Base-by-base conservation (phyloP, 768 basidiomycete species). In the Lactarius hengduanensis region DNA sequence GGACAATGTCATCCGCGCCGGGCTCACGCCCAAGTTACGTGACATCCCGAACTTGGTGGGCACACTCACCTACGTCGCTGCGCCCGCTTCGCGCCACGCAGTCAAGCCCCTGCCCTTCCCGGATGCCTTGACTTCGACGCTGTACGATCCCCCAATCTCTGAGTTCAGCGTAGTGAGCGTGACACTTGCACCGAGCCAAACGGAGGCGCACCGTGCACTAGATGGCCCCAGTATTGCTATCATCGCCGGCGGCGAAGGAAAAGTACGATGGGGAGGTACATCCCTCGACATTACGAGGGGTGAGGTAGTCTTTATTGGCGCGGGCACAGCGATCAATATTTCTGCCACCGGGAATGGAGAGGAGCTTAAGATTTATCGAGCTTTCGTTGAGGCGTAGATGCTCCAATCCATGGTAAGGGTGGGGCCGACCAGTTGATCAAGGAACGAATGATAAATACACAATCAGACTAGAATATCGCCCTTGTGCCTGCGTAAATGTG, bases 1-100 rank as follows among this genome's bases (percentile, higher is more conserved):
- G 0, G 97, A 99, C 79, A 98, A 98, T 76, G 97, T 99, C 76
- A 96, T 99, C 70, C 92, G 97, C 38, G 97, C 97, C 8, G 97
- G 97, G 16, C 86, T 99, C 47, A 99, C 97, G 0, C 96, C 97
- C 2, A 99, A 99, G 78, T 83, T 93, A 38, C 89, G 97, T 61
- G 97, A 99, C 75, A 88, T 99, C 41, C 87, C 88, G 11, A 98
- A 96, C 69, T 87, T 99, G 53, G 82, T 97, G 65, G 81, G 85
- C 4, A 90, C 91, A 69, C 83, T 98, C 66, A 98, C 95, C 10
- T 99, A 98, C 76, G 82, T 78, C 58, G 83, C 93, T 10, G 86
- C 87, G 1, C 81, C 84, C 16, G 84, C 89, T 13, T 78, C 82
- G 9, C 84, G 84, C 58, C 94, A 97, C 73, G 76, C 87, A 66